These are phyloP conservation scores for Penicillium steckii DNA, from an alignment of 495 filamentous ascomycete genomes.

Conservation along the genomic window DNA sequence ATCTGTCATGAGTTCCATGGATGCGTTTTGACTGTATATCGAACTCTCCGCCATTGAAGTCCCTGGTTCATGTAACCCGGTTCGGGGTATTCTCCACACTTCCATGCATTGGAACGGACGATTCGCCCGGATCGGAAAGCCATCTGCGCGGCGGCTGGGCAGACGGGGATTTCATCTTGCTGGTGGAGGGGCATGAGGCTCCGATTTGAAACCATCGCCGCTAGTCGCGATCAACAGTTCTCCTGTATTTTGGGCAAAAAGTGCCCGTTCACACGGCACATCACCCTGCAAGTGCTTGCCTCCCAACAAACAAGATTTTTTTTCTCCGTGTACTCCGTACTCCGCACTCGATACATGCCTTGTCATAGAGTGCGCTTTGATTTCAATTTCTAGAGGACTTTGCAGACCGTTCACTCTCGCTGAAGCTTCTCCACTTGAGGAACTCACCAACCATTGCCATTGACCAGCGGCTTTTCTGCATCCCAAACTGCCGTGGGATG, in stretches of 20 bases:
- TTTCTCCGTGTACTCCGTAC: no score
- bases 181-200: not conserved
- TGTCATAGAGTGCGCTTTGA: no score
- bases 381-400: no score
- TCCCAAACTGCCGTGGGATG: not conserved
- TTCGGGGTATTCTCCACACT: not conserved
- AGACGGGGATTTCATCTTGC: not conserved
- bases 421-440: no score
- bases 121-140: not conserved
- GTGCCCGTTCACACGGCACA: not conserved
- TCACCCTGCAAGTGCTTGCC: not conserved
- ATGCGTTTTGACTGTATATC: not conserved
- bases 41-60: not conserved
- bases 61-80: not conserved
- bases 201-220: not conserved
- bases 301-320: no score
- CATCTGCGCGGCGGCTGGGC: not conserved
- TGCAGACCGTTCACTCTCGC: no score
- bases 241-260: not conserved
- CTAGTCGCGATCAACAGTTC: slow-evolving; percentile 3
- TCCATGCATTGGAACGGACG: not conserved
- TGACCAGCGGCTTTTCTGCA: not conserved
- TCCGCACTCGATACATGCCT: no score
- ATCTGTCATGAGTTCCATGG: not conserved
- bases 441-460: not conserved